These are phyloP conservation scores for Dillenia turbinata DNA, from an alignment of 164 flowering plant genomes.

Conservation along the genomic window DNA sequence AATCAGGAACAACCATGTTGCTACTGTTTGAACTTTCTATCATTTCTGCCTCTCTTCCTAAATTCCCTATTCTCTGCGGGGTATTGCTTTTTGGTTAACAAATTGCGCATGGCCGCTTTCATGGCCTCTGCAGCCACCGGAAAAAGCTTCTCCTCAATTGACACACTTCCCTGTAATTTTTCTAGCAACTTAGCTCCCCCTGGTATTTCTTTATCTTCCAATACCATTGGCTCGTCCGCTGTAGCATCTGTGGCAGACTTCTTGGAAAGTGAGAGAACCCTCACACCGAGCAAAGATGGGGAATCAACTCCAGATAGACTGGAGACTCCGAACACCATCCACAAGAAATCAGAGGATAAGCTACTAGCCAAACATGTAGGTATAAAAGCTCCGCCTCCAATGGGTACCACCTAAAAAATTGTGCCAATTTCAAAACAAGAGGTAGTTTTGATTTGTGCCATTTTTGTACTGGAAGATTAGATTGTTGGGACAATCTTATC, in stretches of 20 bases:
- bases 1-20: too few relatives aligned
- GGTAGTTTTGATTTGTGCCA: too few relatives aligned
- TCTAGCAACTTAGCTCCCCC: constrained; percentile 63
- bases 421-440: neutral
- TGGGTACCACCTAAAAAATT: constrained; percentile 49
- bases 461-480: too few relatives aligned
- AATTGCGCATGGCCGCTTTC: constrained; percentile 65
- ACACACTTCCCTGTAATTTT: constrained; percentile 65
- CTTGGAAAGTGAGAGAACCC: constrained; percentile 41
- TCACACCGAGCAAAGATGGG: constrained; percentile 51
- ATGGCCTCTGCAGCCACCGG: constrained; percentile 75
- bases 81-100: constrained; percentile 74
- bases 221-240: constrained; percentile 22
- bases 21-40: constrained; percentile 46
- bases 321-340: constrained; percentile 88
- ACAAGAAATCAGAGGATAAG: constrained; percentile 38
- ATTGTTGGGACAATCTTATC: too few relatives aligned
- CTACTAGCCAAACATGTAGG: constrained; percentile 65
- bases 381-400: constrained; percentile 47
- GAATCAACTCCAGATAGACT: constrained; percentile 30
- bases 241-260: constrained; percentile 13
- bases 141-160: constrained; percentile 36
- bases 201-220: constrained; percentile 58
- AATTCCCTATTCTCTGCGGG: constrained; percentile 59
- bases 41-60: constrained; percentile 80